Percentiles rank a stretch among this genome's conserved stretches.
Conservation (phyloP, 352 stramenopile species). For the Globisporangium canariense region DNA sequence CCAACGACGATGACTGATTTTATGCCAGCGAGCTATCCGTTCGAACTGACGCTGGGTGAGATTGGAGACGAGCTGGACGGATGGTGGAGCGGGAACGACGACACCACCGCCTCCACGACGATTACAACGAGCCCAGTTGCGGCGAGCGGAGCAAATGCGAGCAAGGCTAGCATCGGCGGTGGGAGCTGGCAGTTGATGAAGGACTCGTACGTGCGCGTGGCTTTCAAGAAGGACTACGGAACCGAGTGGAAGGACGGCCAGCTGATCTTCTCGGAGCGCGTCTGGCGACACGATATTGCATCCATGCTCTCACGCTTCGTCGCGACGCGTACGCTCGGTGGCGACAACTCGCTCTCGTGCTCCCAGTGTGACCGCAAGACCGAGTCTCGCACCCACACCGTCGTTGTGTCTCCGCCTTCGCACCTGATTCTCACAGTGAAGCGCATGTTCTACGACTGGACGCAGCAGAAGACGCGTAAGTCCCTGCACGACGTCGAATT, state of each 20-base stretch:
- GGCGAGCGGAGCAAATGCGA: not conserved
- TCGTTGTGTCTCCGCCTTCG: constrained; percentile 71
- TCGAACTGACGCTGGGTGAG: constrained; percentile 59
- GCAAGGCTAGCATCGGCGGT: not conserved
- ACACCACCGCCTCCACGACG: constrained; percentile 17
- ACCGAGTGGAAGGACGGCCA: constrained; percentile 81
- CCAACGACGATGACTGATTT: constrained; percentile 56
- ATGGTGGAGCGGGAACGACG: constrained; percentile 70
- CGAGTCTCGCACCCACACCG: constrained; percentile 77
- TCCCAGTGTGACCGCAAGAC: constrained; percentile 71
- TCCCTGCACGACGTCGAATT: constrained; percentile 84
- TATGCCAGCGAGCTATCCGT: constrained; percentile 63
- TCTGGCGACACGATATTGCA: constrained; percentile 78
- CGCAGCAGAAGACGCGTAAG: constrained; percentile 84
- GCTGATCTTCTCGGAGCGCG: constrained; percentile 78
- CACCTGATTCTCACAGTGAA: constrained; percentile 88
- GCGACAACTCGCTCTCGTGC: constrained; percentile 77
- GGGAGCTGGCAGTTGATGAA: constrained; percentile 77
- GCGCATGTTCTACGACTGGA: constrained; percentile 90
- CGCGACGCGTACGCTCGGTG: constrained; percentile 71
- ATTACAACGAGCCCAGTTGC: not conserved
- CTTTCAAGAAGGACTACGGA: constrained; percentile 89
- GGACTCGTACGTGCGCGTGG: constrained; percentile 81
- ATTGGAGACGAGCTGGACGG: constrained; percentile 52
- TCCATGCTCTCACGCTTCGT: constrained; percentile 84